Percentiles rank a stretch among this genome's conserved stretches.
Evolutionary conservation across 352 stramenopile species (phyloP).

Genomic region (Globisporangium middletonii): DNA sequence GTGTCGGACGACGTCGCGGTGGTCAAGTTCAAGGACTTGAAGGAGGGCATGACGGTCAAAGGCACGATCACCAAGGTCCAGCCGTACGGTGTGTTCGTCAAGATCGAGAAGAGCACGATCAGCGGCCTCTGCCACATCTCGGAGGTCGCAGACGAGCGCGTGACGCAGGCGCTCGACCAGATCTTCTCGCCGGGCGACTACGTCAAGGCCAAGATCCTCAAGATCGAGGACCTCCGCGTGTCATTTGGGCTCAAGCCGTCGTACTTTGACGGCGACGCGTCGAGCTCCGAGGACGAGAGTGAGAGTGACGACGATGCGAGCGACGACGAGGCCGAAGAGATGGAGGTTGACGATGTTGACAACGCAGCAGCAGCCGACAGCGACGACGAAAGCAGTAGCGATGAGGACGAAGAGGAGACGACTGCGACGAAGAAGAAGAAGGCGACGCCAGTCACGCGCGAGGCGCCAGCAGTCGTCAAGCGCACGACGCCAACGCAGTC

Average conservation of each 20-base stretch:
- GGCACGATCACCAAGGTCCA: slow-evolving; percentile 95
- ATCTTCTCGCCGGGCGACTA: slow-evolving; percentile 95
- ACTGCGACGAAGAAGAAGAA: slow-evolving; percentile 7
- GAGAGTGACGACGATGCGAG: slow-evolving; percentile 15
- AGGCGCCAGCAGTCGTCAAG: neutral
- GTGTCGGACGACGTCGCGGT: slow-evolving; percentile 85
- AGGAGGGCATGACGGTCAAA: slow-evolving; percentile 89
- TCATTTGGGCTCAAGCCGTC: slow-evolving; percentile 96
- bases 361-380: slow-evolving; percentile 25
- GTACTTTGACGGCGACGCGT: slow-evolving; percentile 94
- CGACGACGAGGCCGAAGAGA: slow-evolving; percentile 20
- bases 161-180: slow-evolving; percentile 89
- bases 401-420: slow-evolving; percentile 40
- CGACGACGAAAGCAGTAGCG: slow-evolving; percentile 14
- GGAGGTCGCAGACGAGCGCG: slow-evolving; percentile 93
- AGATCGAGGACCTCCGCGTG: slow-evolving; percentile 89
- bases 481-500: slow-evolving; percentile 8
- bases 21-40: slow-evolving; percentile 88
- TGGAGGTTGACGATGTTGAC: slow-evolving; percentile 40
- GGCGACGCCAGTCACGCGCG: neutral
- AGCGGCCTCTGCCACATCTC: slow-evolving; percentile 95
- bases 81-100: slow-evolving; percentile 94
- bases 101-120: slow-evolving; percentile 93
- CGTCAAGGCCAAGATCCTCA: slow-evolving; percentile 96
- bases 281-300: slow-evolving; percentile 70